A percentile compares a stretch with the other conserved stretches of the same genome.
Evolutionary conservation across 768 basidiomycete genomes (phyloP).

Genomic region (Coprinellus micaceus): DNA sequence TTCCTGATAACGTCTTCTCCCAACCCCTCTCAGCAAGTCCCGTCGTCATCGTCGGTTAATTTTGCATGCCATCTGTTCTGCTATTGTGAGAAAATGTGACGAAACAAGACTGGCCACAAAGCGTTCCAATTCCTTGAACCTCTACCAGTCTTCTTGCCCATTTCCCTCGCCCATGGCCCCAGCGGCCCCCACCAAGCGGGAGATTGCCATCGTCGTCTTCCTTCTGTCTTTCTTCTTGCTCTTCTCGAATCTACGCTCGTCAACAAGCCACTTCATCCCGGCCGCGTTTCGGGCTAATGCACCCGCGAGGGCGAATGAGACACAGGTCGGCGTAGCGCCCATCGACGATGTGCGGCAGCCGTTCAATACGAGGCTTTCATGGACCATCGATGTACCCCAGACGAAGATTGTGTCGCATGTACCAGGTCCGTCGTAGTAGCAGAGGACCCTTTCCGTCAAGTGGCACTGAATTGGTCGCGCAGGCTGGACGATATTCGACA

Average conservation of each 20-base stretch:
- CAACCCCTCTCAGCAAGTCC: too few species aligned
- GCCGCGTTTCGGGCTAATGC: conserved; percentile 6
- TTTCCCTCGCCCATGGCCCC: conserved; percentile 23
- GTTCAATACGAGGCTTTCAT: conserved; percentile 19
- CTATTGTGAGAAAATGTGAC: not conserved
- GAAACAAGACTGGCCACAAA: too few species aligned
- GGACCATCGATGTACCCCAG: conserved; percentile 38
- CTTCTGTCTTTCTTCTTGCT: conserved; percentile 47
- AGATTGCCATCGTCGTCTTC: conserved; percentile 46
- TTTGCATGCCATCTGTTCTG: too few species aligned
- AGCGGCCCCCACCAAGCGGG: conserved; percentile 52
- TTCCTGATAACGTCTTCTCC: too few species aligned
- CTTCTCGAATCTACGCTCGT: conserved; percentile 28
- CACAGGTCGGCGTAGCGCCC: not conserved
- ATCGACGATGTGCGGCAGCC: conserved; percentile 6
- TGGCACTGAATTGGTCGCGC: conserved; percentile 1
- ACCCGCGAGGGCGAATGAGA: conserved; percentile 7
- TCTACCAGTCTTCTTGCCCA: not conserved
- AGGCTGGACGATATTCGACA: conserved; percentile 93
- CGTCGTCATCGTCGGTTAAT: too few species aligned
- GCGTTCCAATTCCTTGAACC: conserved; percentile 1
- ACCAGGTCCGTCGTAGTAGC: conserved; percentile 48
- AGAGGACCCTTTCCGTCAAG: not conserved
- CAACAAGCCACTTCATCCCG: conserved; percentile 10
- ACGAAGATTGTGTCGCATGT: conserved; percentile 74